Conservation (phyloP, 805 yeast species). For the Pichia kluyveri region DNA sequence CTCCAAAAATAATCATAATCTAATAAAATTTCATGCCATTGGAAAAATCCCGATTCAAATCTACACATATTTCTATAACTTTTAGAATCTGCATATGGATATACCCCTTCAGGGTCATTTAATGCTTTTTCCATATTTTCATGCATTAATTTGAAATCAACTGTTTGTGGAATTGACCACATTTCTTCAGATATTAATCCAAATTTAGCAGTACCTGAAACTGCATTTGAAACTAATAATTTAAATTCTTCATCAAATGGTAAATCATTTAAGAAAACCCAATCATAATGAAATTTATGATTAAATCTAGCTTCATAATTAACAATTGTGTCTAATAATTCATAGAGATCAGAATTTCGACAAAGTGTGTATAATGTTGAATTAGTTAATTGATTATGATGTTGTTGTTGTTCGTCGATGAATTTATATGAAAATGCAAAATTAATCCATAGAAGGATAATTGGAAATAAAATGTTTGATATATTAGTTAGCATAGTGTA, state of each 20-base stretch:
- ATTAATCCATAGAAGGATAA: too few species aligned
- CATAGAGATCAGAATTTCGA: slow-evolving; percentile 54
- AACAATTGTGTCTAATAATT: slow-evolving; percentile 49
- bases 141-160: slow-evolving; percentile 15
- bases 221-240: slow-evolving; percentile 34
- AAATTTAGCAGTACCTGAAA: slow-evolving; percentile 55
- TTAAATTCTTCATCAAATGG: slow-evolving; percentile 52
- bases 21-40: slow-evolving; percentile 54
- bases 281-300: slow-evolving; percentile 53
- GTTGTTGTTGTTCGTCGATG: too few species aligned
- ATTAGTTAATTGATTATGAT: slow-evolving; percentile 19
- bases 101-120: slow-evolving; percentile 26
- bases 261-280: slow-evolving; percentile 70
- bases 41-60: slow-evolving; percentile 79
- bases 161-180: slow-evolving; percentile 57
- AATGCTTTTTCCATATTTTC: slow-evolving; percentile 10
- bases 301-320: slow-evolving; percentile 63
- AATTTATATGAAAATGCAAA: too few species aligned
- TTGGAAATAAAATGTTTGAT: too few species aligned
- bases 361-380: slow-evolving; percentile 68
- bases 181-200: slow-evolving; percentile 53
- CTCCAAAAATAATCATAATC: slow-evolving; percentile 87
- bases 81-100: slow-evolving; percentile 53
- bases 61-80: slow-evolving; percentile 86
- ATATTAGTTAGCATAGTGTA: too few species aligned